These are phyloP conservation scores for Bipolaris cookei DNA, from an alignment of 2,329 filamentous ascomycete species.

Conservation along the genomic window DNA sequence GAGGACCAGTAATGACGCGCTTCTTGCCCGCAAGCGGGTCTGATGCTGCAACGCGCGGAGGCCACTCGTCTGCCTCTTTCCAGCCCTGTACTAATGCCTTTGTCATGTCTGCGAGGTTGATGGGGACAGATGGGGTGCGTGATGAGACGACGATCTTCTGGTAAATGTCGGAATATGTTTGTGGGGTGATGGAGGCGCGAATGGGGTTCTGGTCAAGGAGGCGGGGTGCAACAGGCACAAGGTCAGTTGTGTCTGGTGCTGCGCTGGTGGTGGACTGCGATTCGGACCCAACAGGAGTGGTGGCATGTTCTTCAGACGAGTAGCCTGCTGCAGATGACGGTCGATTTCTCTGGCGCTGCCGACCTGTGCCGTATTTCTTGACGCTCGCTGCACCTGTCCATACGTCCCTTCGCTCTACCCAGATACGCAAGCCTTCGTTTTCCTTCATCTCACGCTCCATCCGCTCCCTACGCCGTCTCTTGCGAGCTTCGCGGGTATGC, in stretches of 20 bases:
- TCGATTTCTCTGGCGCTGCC: slow-evolving; percentile 6
- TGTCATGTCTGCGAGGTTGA: slow-evolving; percentile 84
- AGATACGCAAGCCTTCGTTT: slow-evolving; percentile 85
- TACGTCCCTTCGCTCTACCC: slow-evolving; percentile 75
- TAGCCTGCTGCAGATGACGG: slow-evolving; percentile 14
- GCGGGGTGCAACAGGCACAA: slow-evolving; percentile 75
- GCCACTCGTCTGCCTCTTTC: slow-evolving; percentile 95
- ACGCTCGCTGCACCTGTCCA: slow-evolving; percentile 77
- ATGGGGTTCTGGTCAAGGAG: slow-evolving; percentile 77
- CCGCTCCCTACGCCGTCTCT: slow-evolving; percentile 45
- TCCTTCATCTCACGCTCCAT: slow-evolving; percentile 60
- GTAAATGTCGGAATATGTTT: slow-evolving; percentile 82
- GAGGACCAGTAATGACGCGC: slow-evolving; percentile 26
- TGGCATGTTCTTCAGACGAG: slow-evolving; percentile 14
- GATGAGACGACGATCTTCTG: slow-evolving; percentile 83
- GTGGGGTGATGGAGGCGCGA: slow-evolving; percentile 75
- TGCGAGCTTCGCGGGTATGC: slow-evolving; percentile 39
- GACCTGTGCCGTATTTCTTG: slow-evolving; percentile 45
- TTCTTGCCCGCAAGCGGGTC: slow-evolving; percentile 55
- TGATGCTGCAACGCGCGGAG: slow-evolving; percentile 65
- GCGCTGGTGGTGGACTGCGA: slow-evolving; percentile 12
- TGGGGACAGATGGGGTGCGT: slow-evolving; percentile 82
- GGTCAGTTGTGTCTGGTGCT: slow-evolving; percentile 30
- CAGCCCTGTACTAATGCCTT: slow-evolving; percentile 84
- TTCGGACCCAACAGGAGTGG: slow-evolving; percentile 12